Evolutionary conservation across 306 rosid species (phyloP).

Genomic region (Echinosophora koreensis): DNA sequence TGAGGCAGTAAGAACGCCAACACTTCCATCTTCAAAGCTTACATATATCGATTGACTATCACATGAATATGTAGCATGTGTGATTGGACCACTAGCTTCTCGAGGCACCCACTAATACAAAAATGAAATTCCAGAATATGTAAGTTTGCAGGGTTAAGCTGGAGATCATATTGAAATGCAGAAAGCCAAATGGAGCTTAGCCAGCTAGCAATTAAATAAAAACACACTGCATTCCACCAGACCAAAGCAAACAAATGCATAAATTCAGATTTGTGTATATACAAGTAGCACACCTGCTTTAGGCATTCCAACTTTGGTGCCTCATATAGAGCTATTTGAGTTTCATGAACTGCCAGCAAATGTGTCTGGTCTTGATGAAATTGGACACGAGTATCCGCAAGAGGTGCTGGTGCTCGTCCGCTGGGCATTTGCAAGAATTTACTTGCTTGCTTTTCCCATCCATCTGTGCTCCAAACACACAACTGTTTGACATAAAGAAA

Average conservation of each 20-base stretch:
- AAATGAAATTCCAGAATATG: slow-evolving; percentile 36
- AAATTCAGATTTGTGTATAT: neutral
- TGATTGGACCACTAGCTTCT: slow-evolving; percentile 91
- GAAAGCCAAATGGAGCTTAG: slow-evolving; percentile 37
- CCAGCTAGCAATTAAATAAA: slow-evolving; percentile 29
- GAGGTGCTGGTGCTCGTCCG: slow-evolving; percentile 79
- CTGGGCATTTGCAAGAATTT: slow-evolving; percentile 76
- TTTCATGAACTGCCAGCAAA: slow-evolving; percentile 91
- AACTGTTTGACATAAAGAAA: slow-evolving; percentile 64
- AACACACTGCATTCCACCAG: neutral
- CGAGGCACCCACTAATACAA: slow-evolving; percentile 70
- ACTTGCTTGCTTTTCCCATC: slow-evolving; percentile 90
- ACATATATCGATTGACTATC: slow-evolving; percentile 91
- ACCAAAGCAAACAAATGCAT: slow-evolving; percentile 37
- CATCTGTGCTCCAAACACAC: slow-evolving; percentile 97
- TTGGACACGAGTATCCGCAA: slow-evolving; percentile 91
- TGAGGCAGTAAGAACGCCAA: slow-evolving; percentile 84
- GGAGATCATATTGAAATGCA: slow-evolving; percentile 42
- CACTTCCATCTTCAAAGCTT: slow-evolving; percentile 93
- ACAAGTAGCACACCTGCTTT: slow-evolving; percentile 72
- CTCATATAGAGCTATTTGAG: slow-evolving; percentile 92
- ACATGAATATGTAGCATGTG: slow-evolving; percentile 95
- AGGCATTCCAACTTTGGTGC: slow-evolving; percentile 92
- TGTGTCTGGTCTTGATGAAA: slow-evolving; percentile 93
- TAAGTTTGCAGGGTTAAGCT: slow-evolving; percentile 22